Evolutionary conservation across 2,329 filamentous ascomycete species (phyloP), one percentile per base, ranked within the genome.

Genomic region (Dendryphion nanum): DNA sequence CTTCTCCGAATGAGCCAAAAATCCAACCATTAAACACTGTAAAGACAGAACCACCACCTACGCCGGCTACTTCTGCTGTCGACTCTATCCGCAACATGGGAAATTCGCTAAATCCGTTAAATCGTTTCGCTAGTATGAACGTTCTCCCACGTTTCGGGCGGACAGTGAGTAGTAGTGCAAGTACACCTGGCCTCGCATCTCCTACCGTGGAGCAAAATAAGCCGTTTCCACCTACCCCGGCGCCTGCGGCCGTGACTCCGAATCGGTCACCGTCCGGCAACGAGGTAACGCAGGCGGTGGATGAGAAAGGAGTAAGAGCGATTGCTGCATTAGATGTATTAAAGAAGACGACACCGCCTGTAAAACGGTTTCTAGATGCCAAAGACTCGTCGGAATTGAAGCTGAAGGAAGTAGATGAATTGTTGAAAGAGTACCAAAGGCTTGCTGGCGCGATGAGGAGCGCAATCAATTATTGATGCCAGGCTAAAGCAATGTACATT

Each of bases 11-110:
- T 19, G 59, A 62, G 18, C 50, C 53, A 16, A 62, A 60, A 40
- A 41, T 48, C 12, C 39, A 40, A 4, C 35, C 53, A 2, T 43
- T 55, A 28, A 41, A 45, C 33, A 37, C 53, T 10, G 34, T 37
- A 13, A 60, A 59, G 19, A 50, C 59, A 18, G 60, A 63, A 8
- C 37, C 59, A 17, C 41, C 57, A 13, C 44, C 50, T 8, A 40
- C 40, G 12, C 39, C 42, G 35, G 51, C 50, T 38, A 78, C 77
- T 44, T 82, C 83, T 3, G 82, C 85, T 10, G 78, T 94, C 2
- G 88, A 94, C 47, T 88, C 87, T 10, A 83, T 95, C 72, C 82
- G 86, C 38, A 91, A 79, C 59, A 76, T 95, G 43, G 83, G 88
- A 24, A 93, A 78, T 61, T 83, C 84, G 1, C 72, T 95, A 21